Percentiles rank a stretch among this genome's conserved stretches.
Conservation (phyloP, 352 stramenopile species). For the Plasmopara halstedii region DNA sequence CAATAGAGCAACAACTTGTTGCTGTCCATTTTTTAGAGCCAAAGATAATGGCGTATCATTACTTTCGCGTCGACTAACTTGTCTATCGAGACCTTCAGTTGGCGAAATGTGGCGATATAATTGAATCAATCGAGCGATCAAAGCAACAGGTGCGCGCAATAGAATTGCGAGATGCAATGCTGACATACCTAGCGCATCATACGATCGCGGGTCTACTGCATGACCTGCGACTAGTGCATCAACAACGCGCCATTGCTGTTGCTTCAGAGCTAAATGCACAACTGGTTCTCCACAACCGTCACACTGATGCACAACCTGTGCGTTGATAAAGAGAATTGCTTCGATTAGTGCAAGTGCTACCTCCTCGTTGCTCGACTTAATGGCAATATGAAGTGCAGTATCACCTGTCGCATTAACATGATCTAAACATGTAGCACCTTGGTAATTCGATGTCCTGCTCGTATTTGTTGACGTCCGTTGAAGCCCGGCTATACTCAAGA, state of each 20-base stretch:
- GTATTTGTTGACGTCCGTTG: conserved; percentile 6
- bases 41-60: conserved; percentile 59
- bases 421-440: conserved; percentile 39
- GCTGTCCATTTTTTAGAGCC: conserved; percentile 40
- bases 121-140: conserved; percentile 41
- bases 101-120: conserved; percentile 28
- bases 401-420: conserved; percentile 57
- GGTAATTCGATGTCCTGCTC: conserved; percentile 14
- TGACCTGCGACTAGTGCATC: conserved; percentile 34
- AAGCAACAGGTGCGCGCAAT: conserved; percentile 33
- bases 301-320: conserved; percentile 32
- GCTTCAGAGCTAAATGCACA: conserved; percentile 51
- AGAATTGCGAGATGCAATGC: conserved; percentile 61
- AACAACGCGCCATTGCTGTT: conserved; percentile 59
- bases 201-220: conserved; percentile 34
- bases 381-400: conserved; percentile 60
- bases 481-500: conserved; percentile 19
- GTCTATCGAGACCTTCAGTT: conserved; percentile 18
- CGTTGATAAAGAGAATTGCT: conserved; percentile 22
- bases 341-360: conserved; percentile 42
- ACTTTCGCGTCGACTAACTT: conserved; percentile 20
- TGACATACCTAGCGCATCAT: conserved; percentile 42
- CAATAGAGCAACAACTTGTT: conserved; percentile 43
- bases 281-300: conserved; percentile 44
- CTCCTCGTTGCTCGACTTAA: conserved; percentile 33